Base-by-base conservation (phyloP, 2,329 filamentous ascomycete genomes). In the Ophiocordyceps australis region DNA sequence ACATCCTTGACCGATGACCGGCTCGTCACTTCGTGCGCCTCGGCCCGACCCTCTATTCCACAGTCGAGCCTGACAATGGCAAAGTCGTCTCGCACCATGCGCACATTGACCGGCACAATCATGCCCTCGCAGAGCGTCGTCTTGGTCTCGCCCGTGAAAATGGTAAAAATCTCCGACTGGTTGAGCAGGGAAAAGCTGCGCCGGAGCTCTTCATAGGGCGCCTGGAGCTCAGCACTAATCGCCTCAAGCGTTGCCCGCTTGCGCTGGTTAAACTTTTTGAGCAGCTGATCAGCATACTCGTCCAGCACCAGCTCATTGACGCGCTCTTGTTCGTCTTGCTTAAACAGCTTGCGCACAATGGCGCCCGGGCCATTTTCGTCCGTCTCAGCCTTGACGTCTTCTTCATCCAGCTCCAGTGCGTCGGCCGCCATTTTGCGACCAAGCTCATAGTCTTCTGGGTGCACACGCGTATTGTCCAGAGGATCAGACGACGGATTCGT, bases 401-500 rank as follows among this genome's bases (percentile, higher is more conserved):
- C 89, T 52, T 98, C 89, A 39, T 98, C 89, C 37, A 98, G 64
- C 46, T 94, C 86, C 24, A 98, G 61, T 11, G 89, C 89, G 58
- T 98, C 89, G 4, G 89, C 89, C 13, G 89, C 89, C 76, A 98
- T 95, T 55, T 98, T 98, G 38, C 86, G 80, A 25, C 83, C 89
- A 33, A 98, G 74, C 38, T 98, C 89, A 50, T 98, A 98, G 46
- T 98, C 89, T 56, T 98, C 89, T 2, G 89, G 89, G 43, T 98
- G 89, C 12, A 98, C 83, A 57, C 89, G 79, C 24, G 89, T 98
- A 45, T 89, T 92, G 52, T 98, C 89, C 15, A 98, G 63, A 30
- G 91, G 92, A 45, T 98, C 89, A 1, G 85, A 81, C 10, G 78
- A 66, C 2, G 74, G 65, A 38, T 81, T 82, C 10, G 74, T 72